Evolutionary conservation across 2,329 filamentous ascomycete genomes (phyloP), one percentile per base, ranked within the genome.

Genomic region (Verticillium alfalfae): DNA sequence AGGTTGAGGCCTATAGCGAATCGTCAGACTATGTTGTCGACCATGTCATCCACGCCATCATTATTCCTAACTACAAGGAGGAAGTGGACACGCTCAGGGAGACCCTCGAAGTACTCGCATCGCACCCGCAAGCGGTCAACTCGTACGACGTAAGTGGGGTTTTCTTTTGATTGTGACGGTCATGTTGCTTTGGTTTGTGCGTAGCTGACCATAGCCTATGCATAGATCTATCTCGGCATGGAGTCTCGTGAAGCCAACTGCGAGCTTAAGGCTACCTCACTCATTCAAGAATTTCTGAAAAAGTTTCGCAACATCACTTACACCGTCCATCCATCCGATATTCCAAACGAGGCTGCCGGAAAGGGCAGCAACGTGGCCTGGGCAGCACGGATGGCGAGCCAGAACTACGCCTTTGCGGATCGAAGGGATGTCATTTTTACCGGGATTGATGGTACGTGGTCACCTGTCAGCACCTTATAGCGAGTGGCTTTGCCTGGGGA

Each of bases 341-440:
- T 91, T 59, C 82, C 84, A 3, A 85, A 86, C 13, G 89, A 92
- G 70, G 84, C 88, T 58, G 86, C 88, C 60, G 89, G 89, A 62
- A 92, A 92, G 70, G 89, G 89, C 65, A 91, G 88, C 76, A 92
- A 92, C 72, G 81, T 89, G 63, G 84, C 84, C 59, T 92, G 88
- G 86, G 87, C 88, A 18, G 88, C 88, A 10, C 83, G 84, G 65
- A 86, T 87, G 71, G 78, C 88, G 59, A 88, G 85, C 70, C 81
- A 83, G 67, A 86, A 81, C 67, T 89, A 90, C 67, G 71, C 80
- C 5, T 75, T 82, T 61, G 71, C 70, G 8, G 67, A 75, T 66
- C 79, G 85, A 63, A 84, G 83, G 66, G 82, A 90, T 69, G 84
- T 90, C 5, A 81, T 91, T 57, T 78, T 91, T 61, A 91, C 89